A percentile compares a stretch with the other conserved stretches of the same genome.
Evolutionary conservation across 768 basidiomycete genomes (phyloP).

Genomic region (Mycena albidolilacea): DNA sequence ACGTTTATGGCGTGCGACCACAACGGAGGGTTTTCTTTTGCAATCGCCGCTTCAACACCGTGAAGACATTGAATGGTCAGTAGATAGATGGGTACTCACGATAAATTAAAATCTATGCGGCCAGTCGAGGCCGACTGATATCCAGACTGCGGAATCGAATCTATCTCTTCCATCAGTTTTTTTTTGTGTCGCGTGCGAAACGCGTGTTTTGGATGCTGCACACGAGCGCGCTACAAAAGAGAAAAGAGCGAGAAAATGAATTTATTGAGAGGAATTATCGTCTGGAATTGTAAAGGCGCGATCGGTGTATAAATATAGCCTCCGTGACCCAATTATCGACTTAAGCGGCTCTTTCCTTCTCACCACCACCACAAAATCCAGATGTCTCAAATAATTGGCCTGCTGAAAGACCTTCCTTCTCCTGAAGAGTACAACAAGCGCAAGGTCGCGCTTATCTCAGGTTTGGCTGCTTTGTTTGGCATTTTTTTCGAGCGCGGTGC

Average conservation of each 20-base stretch:
- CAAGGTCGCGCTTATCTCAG: conserved; percentile 95
- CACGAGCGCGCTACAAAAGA: not conserved
- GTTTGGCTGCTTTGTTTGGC: conserved; percentile 56
- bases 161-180: not conserved
- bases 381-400: not conserved
- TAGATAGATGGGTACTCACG: not conserved
- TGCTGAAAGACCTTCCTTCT: conserved; percentile 68
- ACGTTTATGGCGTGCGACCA: too few relatives aligned
- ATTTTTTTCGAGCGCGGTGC: conserved; percentile 26
- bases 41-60: too few relatives aligned
- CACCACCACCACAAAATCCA: not conserved
- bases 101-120: not conserved
- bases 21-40: too few relatives aligned
- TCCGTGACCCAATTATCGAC: not conserved
- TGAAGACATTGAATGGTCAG: too few relatives aligned
- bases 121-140: not conserved
- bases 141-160: not conserved
- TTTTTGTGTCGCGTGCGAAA: not conserved
- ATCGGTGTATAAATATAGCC: not conserved
- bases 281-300: too few relatives aligned
- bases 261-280: too few relatives aligned
- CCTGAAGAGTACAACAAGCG: conserved; percentile 89
- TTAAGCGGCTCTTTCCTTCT: not conserved
- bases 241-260: not conserved
- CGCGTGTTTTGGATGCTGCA: not conserved